Base-by-base conservation (phyloP, 2,329 filamentous ascomycete species). In the Chaetomium sp. region DNA sequence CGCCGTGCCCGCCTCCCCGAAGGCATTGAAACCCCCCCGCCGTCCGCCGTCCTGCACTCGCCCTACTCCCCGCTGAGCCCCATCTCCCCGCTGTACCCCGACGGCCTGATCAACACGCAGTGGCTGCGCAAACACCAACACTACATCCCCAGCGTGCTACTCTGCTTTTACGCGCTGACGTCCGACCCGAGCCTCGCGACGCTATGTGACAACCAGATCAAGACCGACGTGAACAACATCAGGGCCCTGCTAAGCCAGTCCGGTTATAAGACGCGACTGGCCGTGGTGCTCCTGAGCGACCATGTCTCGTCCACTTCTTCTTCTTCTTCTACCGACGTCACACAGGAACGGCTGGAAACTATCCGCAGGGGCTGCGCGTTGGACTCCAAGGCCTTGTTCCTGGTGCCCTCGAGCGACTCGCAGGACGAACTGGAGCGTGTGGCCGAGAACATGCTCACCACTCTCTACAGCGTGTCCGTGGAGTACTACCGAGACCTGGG, bases 401-500 rank as follows among this genome's bases (percentile, higher is more conserved):
- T 94, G 64, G 78, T 96, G 11, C 87, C 90, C 1, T 84, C 88
- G 0, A 83, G 86, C 63, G 84, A 86, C 6, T 87, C 89, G 4
- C 74, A 79, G 2, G 78, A 81, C 1, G 90, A 95, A 66, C 73
- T 95, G 27, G 80, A 84, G 58, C 82, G 84, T 6, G 90, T 92
- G 61, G 84, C 87, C 0, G 83, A 86, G 53, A 87, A 81, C 51
- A 81, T 95, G 42, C 76, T 96, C 47, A 76, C 82, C 1, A 80
- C 86, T 1, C 70, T 96, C 45, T 90, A 92, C 57, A 82, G 85
- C 1, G 77, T 85, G 19, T 84, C 89, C 19, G 75, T 92, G 46
- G 94, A 99, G 65, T 96, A 96, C 71, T 97, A 97, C 69, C 81
- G 91, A 46, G 92, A 99, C 64, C 78, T 97, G 10, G 91, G 90